Evolutionary conservation across 306 rosid genomes (phyloP).

Genomic region (Vicia villosa): DNA sequence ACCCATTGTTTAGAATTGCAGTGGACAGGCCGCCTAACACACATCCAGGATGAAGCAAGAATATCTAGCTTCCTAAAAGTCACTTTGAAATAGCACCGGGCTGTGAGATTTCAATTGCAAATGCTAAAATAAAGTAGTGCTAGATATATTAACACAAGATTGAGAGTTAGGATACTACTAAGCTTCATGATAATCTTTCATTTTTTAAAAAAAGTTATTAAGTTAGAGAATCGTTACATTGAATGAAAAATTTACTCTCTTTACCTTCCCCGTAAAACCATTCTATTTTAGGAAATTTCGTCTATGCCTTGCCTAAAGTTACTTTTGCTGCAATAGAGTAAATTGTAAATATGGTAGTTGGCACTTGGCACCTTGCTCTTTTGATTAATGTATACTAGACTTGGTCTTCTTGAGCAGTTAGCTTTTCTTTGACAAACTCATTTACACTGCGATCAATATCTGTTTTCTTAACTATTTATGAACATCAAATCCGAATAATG

Average conservation of each 20-base stretch:
- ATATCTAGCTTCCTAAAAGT: too few species aligned
- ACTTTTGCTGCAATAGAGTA: conserved; percentile 16
- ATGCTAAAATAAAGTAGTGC: too few species aligned
- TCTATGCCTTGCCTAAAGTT: conserved; percentile 11
- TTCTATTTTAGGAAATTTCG: conserved; percentile 2
- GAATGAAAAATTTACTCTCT: background rate
- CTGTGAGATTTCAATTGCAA: too few species aligned
- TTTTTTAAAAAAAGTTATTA: background rate
- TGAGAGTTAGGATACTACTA: background rate
- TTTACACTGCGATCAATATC: conserved; percentile 7
- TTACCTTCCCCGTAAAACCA: background rate
- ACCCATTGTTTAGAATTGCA: too few species aligned
- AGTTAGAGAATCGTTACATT: background rate
- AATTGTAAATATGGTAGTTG: conserved; percentile 14
- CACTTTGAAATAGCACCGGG: too few species aligned
- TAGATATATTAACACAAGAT: background rate
- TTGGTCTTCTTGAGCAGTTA: background rate
- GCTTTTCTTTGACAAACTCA: background rate
- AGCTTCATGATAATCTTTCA: background rate
- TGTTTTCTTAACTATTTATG: conserved; percentile 14
- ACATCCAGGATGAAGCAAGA: too few species aligned
- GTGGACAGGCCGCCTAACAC: too few species aligned
- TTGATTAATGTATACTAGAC: conserved; percentile 2
- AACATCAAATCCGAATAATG: background rate
- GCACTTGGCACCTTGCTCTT: background rate